Conservation (phyloP, 2,329 filamentous ascomycete genomes). For the Colletotrichum scovillei region DNA sequence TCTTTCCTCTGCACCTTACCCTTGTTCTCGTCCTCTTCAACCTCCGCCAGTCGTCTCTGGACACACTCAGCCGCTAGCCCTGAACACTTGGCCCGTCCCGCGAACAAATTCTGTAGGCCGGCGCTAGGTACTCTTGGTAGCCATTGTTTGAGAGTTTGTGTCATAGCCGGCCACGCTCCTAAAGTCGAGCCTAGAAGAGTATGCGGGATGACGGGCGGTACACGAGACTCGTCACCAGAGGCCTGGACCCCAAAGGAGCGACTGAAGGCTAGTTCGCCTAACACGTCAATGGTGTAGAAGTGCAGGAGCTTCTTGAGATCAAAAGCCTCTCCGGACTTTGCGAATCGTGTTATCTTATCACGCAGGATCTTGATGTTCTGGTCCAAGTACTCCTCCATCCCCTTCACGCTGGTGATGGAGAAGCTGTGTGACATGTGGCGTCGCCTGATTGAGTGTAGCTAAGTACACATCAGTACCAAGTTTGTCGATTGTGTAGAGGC, state of each 20-base stretch:
- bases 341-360: slow-evolving; percentile 36
- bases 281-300: slow-evolving; percentile 41
- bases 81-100: slow-evolving; percentile 38
- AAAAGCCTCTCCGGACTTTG: slow-evolving; percentile 37
- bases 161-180: slow-evolving; percentile 43
- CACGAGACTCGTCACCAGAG: slow-evolving; percentile 40
- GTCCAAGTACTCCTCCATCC: slow-evolving; percentile 49
- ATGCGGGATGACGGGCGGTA: slow-evolving; percentile 48
- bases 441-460: slow-evolving; percentile 15
- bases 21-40: slow-evolving; percentile 2
- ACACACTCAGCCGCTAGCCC: slow-evolving; percentile 38
- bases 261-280: slow-evolving; percentile 46
- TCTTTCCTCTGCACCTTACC: slow-evolving; percentile 41
- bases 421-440: slow-evolving; percentile 26
- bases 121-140: slow-evolving; percentile 39
- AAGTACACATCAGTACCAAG: not conserved
- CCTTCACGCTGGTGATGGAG: slow-evolving; percentile 41
- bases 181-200: slow-evolving; percentile 44
- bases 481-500: not conserved
- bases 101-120: slow-evolving; percentile 38
- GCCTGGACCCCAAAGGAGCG: slow-evolving; percentile 45
- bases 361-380: slow-evolving; percentile 43
- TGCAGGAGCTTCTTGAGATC: slow-evolving; percentile 45
- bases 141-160: slow-evolving; percentile 40
- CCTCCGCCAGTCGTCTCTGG: slow-evolving; percentile 20